Conservation (phyloP, 2,329 filamentous ascomycete genomes). For the Ceratocystiopsis sp. region DNA sequence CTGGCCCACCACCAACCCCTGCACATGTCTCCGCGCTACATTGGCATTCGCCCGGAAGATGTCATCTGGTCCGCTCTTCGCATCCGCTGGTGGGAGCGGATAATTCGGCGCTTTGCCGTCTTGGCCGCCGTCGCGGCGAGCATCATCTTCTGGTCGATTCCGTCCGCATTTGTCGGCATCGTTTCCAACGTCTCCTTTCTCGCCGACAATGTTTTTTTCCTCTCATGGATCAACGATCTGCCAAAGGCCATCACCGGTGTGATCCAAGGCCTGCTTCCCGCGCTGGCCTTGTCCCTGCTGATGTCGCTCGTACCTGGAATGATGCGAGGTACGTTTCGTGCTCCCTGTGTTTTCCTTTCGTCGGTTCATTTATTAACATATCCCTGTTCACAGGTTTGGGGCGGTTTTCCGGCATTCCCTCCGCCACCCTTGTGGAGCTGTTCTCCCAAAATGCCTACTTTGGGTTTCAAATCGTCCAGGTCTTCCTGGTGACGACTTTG, state of each 20-base stretch:
- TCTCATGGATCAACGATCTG: constrained; percentile 56
- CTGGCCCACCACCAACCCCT: constrained; percentile 66
- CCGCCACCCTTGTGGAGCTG: constrained; percentile 53
- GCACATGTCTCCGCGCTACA: constrained; percentile 72
- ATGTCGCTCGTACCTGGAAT: constrained; percentile 70
- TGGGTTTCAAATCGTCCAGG: constrained; percentile 63
- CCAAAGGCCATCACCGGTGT: constrained; percentile 56
- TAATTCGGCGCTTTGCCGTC: constrained; percentile 49
- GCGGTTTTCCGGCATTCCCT: constrained; percentile 53
- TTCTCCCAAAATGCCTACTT: constrained; percentile 69
- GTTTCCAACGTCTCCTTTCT: constrained; percentile 72
- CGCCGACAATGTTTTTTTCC: constrained; percentile 44
- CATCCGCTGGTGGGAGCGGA: constrained; percentile 53
- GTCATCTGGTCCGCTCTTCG: constrained; percentile 72
- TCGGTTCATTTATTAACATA: background rate
- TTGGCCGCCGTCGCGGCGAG: constrained; percentile 50
- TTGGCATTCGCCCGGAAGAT: constrained; percentile 64
- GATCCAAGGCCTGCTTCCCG: constrained; percentile 68
- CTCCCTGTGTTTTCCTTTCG: background rate
- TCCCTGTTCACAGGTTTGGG: constrained; percentile 37
- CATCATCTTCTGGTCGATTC: constrained; percentile 73
- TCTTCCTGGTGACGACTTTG: constrained; percentile 69
- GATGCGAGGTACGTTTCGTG: constrained; percentile 41
- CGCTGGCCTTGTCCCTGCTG: constrained; percentile 60
- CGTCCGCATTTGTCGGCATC: constrained; percentile 62